Base-by-base conservation (phyloP, 345 rosid species). In the Nasturtium officinale region DNA sequence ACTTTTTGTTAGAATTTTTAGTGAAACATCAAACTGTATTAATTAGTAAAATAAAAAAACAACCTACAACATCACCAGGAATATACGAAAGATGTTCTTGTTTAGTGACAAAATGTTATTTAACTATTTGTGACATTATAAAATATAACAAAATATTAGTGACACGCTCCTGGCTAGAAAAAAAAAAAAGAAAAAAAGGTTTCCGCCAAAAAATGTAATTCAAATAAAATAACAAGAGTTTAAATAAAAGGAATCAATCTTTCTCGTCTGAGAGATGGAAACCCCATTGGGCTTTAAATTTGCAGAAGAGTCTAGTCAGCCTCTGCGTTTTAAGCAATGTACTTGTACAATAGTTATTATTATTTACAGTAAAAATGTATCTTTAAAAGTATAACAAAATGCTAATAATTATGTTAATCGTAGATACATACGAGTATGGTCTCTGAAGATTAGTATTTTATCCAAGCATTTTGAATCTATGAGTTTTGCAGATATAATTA, bases 271-370 rank as follows among this genome's bases (percentile, higher is more conserved):
- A 32, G 70, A 64, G 56, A 64, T 64, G 48, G 35, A 26, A 72
- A 72, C 29, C 54, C 62, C 29, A 55, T 20, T 35, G 64, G 54
- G 77, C 65, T 64, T 64, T 63, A 32, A 46, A 65, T 29, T 73
- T 73, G 51, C 58, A 55, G 71, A 55, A 65, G 71, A 73, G 65
- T 65, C 70, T 73, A 47, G 64, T 55, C 65, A 64, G 58, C n/a
- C n/a, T n/a, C n/a, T n/a, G n/a, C n/a, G n/a, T 15, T 50, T 25
- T n/a, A 61, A 50, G 42, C 16, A 30, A 32, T 46, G 55, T 72
- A 25, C 26, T 72, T 42, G 13, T 33, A 11, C 52, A 48, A 60
- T 48, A 2, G 12, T 60, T 23, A 71, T 26, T 17, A 21, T 61
- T 47, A 11, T 61, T 7, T 29, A 29, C 16, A 13, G 30, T 26